Conservation (phyloP, 2,329 filamentous ascomycete genomes). For the Fusarium sp. region DNA sequence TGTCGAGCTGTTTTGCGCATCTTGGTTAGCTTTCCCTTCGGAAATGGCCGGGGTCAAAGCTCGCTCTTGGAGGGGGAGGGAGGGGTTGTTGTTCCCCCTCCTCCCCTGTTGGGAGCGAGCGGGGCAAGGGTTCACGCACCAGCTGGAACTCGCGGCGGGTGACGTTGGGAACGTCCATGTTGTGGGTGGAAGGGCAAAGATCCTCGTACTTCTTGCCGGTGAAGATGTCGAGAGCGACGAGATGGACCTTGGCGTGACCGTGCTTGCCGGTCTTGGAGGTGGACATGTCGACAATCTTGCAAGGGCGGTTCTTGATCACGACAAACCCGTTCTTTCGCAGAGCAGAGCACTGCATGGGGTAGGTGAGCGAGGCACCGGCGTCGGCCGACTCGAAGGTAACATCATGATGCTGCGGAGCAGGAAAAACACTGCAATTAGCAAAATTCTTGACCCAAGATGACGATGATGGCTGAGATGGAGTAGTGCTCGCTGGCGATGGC, state of each 20-base stretch:
- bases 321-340: slow-evolving; percentile 99
- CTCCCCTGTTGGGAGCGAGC: slow-evolving; percentile 25
- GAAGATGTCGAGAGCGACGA: slow-evolving; percentile 99
- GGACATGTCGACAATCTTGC: slow-evolving; percentile 99
- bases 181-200: slow-evolving; percentile 95
- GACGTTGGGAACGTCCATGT: slow-evolving; percentile 98
- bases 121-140: slow-evolving; percentile 68
- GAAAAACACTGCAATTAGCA: slow-evolving; percentile 36
- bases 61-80: slow-evolving; percentile 20
- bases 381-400: slow-evolving; percentile 89
- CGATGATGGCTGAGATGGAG: neutral
- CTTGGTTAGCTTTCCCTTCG: slow-evolving; percentile 24
- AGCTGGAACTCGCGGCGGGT: slow-evolving; percentile 91
- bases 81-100: slow-evolving; percentile 25
- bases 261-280: slow-evolving; percentile 99
- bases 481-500: slow-evolving; percentile 6
- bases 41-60: slow-evolving; percentile 14
- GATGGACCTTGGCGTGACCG: slow-evolving; percentile 99
- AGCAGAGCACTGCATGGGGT: slow-evolving; percentile 99
- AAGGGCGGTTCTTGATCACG: slow-evolving; percentile 97
- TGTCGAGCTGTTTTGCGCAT: slow-evolving; percentile 74
- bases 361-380: slow-evolving; percentile 94
- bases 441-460: slow-evolving; percentile 7
- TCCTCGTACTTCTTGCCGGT: slow-evolving; percentile 99
- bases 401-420: slow-evolving; percentile 64